phyloP scores from a whole-genome alignment of 257 asterid genomes.

The Dorcoceras hygrometricum region DNA sequence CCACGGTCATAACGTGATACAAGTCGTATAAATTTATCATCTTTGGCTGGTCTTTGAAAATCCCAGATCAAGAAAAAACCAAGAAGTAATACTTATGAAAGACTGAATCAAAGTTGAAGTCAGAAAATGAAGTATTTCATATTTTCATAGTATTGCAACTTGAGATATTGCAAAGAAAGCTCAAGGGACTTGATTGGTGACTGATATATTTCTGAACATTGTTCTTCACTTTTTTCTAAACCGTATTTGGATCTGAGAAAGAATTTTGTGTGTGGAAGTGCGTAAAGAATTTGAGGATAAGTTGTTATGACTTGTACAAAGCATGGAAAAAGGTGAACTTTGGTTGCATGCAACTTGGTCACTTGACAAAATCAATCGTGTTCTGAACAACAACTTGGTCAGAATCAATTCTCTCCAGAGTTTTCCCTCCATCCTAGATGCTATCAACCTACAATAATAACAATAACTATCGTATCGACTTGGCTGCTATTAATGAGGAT shows the following conservation, averaged over 20 bases:
- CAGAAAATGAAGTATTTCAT: slow-evolving; percentile 9
- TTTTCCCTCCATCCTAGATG: too few relatives aligned
- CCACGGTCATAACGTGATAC: slow-evolving; percentile 90
- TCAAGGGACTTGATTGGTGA: slow-evolving; percentile 23
- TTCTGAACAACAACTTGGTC: too few relatives aligned
- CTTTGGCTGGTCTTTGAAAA: slow-evolving; percentile 11
- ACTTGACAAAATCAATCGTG: too few relatives aligned
- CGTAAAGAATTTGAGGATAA: slow-evolving; percentile 17
- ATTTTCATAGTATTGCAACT: slow-evolving; percentile 43
- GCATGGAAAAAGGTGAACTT: slow-evolving; percentile 32
- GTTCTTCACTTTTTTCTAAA: slow-evolving; percentile 39
- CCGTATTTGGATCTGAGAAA: slow-evolving; percentile 31
- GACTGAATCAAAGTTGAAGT: not conserved
- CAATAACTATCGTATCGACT: too few relatives aligned
- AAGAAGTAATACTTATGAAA: not conserved
- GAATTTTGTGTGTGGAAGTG: slow-evolving; percentile 12
- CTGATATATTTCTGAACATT: slow-evolving; percentile 30
- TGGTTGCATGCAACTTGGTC: too few relatives aligned
- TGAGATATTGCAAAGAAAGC: slow-evolving; percentile 54
- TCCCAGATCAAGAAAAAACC: slow-evolving; percentile 31
- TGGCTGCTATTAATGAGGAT: too few relatives aligned
- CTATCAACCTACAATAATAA: too few relatives aligned
- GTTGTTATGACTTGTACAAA: slow-evolving; percentile 23
- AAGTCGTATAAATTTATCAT: slow-evolving; percentile 68
- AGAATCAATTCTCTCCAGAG: too few relatives aligned